A percentile compares a stretch with the other conserved stretches of the same genome.
Evolutionary conservation across 345 rosid genomes (phyloP).

Genomic region (Lenwebbia sp.): DNA sequence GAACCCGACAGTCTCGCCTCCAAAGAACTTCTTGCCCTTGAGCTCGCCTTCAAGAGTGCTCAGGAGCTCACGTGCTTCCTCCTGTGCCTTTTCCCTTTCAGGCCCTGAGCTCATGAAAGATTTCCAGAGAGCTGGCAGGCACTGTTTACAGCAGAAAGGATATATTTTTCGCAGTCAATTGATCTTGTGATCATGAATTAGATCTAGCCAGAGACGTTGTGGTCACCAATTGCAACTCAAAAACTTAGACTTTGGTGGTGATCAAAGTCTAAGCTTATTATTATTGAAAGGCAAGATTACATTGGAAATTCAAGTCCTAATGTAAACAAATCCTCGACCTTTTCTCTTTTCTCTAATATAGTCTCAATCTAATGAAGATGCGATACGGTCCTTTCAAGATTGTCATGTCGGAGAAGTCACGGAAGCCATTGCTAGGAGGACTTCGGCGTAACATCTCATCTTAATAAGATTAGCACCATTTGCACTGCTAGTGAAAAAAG

Average conservation of each 20-base stretch:
- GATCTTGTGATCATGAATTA: not conserved
- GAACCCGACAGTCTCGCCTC: too few species aligned
- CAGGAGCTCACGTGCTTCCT: not conserved
- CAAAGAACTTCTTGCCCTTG: slow-evolving; percentile 5
- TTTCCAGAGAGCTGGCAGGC: not conserved
- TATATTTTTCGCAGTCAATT: not conserved
- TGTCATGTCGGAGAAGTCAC: too few species aligned
- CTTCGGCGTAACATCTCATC: too few species aligned
- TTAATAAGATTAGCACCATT: too few species aligned
- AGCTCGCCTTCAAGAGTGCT: slow-evolving; percentile 1
- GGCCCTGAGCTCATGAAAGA: not conserved
- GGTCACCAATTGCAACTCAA: not conserved
- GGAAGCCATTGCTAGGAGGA: too few species aligned
- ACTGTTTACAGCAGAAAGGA: not conserved
- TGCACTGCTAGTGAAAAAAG: too few species aligned
- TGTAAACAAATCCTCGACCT: too few species aligned
- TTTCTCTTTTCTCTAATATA: too few species aligned
- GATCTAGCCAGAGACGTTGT: not conserved
- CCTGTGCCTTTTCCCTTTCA: not conserved
- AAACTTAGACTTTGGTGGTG: not conserved
- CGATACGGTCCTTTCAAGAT: too few species aligned
- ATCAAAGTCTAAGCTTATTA: not conserved
- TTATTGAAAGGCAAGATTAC: not conserved
- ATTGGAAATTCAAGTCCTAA: not conserved
- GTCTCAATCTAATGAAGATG: too few species aligned